Base-by-base conservation (phyloP, 2,329 filamentous ascomycete genomes). In the Hymenoscyphus scutula region DNA sequence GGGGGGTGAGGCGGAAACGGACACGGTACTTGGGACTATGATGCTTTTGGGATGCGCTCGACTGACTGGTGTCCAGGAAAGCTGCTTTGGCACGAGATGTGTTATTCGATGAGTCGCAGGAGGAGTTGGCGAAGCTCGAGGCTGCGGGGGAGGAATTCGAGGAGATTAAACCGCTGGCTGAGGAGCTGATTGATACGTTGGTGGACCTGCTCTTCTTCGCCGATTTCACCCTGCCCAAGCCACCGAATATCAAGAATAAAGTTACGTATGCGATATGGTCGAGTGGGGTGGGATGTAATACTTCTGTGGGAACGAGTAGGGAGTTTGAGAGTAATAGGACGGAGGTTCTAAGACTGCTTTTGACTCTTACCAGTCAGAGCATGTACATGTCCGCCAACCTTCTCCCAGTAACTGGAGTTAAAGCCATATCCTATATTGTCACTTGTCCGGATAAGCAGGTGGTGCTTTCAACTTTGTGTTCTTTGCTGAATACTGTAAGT, bases 241-340 rank as follows among this genome's bases (percentile, higher is more conserved):
- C 90, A 51, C 82, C 86, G 15, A 82, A 87, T 62, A 85, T 86
- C 60, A 92, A 89, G 72, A 84, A 84, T 66, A 96, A 95, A 75
- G 90, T 97, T 61, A 90, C 89, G 7, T 97, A 95, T 77, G 89
- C 92, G 60, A 98, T 99, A 74, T 99, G 95, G 95, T 92, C 97
- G 78, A 98, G 91, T 73, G 95, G 95, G 56, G 94, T 99, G 32
- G 95, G 95, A 15, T 98, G 94, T 80, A 96, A 97, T 75, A 91
- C 90, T 17, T 86, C 92, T 5, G 87, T 96, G 69, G 89, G 89
- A 10, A 94, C 92, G 3, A 97, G 89, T 59, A 96, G 92, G 75
- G 93, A 98, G 71, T 89, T 91, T 63, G 95, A 99, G 78, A 96
- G 84, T 78, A 97, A 97, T 76, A 86, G 95, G 63, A 92, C 90